Conservation (phyloP, 2,329 filamentous ascomycete species). For the Cladophialophora carrionii region DNA sequence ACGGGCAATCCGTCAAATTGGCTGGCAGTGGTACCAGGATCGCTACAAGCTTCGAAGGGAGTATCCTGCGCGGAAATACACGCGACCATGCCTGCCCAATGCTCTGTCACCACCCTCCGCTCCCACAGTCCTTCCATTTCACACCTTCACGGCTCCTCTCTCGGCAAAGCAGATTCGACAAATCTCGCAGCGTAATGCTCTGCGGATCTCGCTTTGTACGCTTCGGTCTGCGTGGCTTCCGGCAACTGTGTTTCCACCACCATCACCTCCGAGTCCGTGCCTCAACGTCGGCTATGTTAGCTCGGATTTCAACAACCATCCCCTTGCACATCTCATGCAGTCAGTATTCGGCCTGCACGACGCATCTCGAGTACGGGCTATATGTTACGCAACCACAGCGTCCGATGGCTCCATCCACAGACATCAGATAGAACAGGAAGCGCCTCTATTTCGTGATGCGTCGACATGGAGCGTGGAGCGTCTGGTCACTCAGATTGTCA, state of each 20-base stretch:
- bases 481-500: slow-evolving; percentile 81
- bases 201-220: slow-evolving; percentile 89
- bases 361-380: slow-evolving; percentile 71
- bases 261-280: slow-evolving; percentile 75
- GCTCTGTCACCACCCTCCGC: slow-evolving; percentile 79
- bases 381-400: slow-evolving; percentile 92
- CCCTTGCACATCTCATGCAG: slow-evolving; percentile 95
- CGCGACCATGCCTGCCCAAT: slow-evolving; percentile 71
- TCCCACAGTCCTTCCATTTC: slow-evolving; percentile 93
- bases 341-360: slow-evolving; percentile 95
- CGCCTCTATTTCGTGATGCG: slow-evolving; percentile 86
- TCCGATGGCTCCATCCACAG: slow-evolving; percentile 89
- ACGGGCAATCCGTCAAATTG: slow-evolving; percentile 74
- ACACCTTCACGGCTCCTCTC: slow-evolving; percentile 94
- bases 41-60: slow-evolving; percentile 67
- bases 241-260: slow-evolving; percentile 77
- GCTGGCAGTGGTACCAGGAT: slow-evolving; percentile 87
- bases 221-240: slow-evolving; percentile 86
- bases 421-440: slow-evolving; percentile 88
- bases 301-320: slow-evolving; percentile 98
- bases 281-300: slow-evolving; percentile 96
- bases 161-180: slow-evolving; percentile 87
- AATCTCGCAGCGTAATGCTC: slow-evolving; percentile 92
- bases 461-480: slow-evolving; percentile 83
- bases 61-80: slow-evolving; percentile 64